Evolutionary conservation across 2,329 filamentous ascomycete genomes (phyloP).

Genomic region (Diaporthe sp.): DNA sequence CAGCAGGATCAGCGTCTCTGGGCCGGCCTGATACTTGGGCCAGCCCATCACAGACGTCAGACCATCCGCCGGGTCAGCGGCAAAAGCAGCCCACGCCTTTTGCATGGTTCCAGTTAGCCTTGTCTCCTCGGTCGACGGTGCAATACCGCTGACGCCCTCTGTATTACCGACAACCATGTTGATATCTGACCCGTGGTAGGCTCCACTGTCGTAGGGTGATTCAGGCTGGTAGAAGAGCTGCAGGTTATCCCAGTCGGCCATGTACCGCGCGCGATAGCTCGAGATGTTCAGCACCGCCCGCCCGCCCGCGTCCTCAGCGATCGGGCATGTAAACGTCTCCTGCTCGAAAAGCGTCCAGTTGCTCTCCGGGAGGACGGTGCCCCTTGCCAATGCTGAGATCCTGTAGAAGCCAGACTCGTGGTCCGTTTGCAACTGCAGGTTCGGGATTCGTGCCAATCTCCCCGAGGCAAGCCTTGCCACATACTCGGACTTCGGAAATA

Average conservation of each 20-base stretch:
- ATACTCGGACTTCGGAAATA: slow-evolving; percentile 3
- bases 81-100: slow-evolving; percentile 36
- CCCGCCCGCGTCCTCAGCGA: slow-evolving; percentile 5
- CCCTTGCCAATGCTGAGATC: slow-evolving; percentile 1
- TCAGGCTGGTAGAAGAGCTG: slow-evolving; percentile 16
- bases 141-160: slow-evolving; percentile 12
- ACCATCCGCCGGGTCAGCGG: slow-evolving; percentile 18
- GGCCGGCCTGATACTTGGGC: slow-evolving; percentile 25
- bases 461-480: slow-evolving; percentile 3
- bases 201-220: background rate
- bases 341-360: slow-evolving; percentile 8
- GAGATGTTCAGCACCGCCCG: background rate
- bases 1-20: slow-evolving; percentile 15
- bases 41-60: slow-evolving; percentile 13
- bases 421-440: background rate
- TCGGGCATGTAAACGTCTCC: slow-evolving; percentile 23
- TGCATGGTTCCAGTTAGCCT: slow-evolving; percentile 10
- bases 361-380: slow-evolving; percentile 4
- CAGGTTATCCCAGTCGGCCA: slow-evolving; percentile 30
- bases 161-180: slow-evolving; percentile 14
- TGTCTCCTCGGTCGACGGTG: background rate
- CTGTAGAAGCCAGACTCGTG: slow-evolving; percentile 30
- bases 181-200: slow-evolving; percentile 25
- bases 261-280: slow-evolving; percentile 31
- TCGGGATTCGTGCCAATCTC: background rate